phyloP scores from a whole-genome alignment of 2,329 filamentous ascomycete species.

The Tolypocladium nubicola region DNA sequence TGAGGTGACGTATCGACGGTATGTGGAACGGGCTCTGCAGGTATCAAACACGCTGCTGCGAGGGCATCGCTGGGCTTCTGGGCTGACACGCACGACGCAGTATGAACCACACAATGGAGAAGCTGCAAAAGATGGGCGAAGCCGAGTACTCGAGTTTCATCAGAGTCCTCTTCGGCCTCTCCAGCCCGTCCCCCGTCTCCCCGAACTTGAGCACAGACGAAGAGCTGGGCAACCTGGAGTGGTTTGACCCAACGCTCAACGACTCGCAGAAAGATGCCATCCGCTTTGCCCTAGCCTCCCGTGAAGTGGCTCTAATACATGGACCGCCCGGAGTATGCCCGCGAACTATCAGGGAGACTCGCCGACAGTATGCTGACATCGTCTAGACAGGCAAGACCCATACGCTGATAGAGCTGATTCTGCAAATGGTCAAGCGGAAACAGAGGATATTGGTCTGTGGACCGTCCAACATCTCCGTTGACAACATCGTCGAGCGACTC shows the following conservation, averaged over 20 bases:
- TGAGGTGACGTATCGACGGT: constrained; percentile 55
- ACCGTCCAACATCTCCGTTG: constrained; percentile 92
- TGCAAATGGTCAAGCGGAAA: constrained; percentile 70
- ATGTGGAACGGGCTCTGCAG: background rate
- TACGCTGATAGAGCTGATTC: constrained; percentile 86
- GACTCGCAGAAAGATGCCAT: constrained; percentile 59
- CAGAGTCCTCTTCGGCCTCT: constrained; percentile 51
- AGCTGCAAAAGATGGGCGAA: constrained; percentile 45
- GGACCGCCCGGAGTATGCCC: constrained; percentile 68
- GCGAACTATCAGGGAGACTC: background rate
- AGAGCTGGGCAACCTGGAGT: constrained; percentile 37
- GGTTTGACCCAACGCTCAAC: constrained; percentile 53
- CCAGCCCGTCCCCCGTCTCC: constrained; percentile 38
- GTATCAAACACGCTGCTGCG: background rate
- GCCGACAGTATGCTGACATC: constrained; percentile 6
- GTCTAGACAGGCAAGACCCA: constrained; percentile 87
- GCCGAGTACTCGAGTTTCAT: constrained; percentile 49
- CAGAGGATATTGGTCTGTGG: constrained; percentile 84
- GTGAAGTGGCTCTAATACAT: constrained; percentile 82
- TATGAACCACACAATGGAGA: constrained; percentile 54
- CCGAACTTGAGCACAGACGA: constrained; percentile 30
- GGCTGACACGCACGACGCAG: constrained; percentile 16
- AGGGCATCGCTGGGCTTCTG: background rate
- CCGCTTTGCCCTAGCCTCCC: constrained; percentile 72
- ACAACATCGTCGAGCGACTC: constrained; percentile 93